These are phyloP conservation scores for Saccharomyces hybrid DNA, from an alignment of 1,139 yeast genomes.

Conservation along the genomic window DNA sequence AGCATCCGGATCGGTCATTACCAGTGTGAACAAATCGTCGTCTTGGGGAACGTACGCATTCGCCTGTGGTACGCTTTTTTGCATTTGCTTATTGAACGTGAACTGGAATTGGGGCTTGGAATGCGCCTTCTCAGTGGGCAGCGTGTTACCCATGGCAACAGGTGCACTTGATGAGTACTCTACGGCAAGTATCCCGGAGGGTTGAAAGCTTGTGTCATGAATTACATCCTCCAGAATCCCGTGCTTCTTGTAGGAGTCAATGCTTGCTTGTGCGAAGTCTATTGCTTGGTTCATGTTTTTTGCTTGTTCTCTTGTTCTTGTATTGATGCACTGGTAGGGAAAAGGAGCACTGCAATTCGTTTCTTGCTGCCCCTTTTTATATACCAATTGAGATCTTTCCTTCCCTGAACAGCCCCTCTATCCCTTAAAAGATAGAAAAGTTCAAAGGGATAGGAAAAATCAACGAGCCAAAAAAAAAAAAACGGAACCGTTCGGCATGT, in stretches of 20 bases:
- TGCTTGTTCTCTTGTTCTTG: background rate
- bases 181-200: conserved; percentile 35
- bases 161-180: conserved; percentile 47
- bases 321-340: background rate
- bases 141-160: conserved; percentile 75
- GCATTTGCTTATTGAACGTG: conserved; percentile 6
- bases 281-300: conserved; percentile 16
- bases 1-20: conserved; percentile 90
- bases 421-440: background rate
- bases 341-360: background rate
- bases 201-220: conserved; percentile 17
- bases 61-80: conserved; percentile 15
- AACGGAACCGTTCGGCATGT: background rate
- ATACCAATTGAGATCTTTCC: background rate
- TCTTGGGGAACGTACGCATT: conserved; percentile 41
- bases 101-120: conserved; percentile 56
- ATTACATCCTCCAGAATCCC: conserved; percentile 30
- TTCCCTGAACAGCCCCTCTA: background rate
- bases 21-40: conserved; percentile 50
- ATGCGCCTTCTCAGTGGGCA: conserved; percentile 61
- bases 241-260: conserved; percentile 26
- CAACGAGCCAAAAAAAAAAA: background rate
- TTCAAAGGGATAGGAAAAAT: background rate
- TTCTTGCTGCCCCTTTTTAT: background rate
- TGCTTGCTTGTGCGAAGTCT: conserved; percentile 16